phyloP scores from a whole-genome alignment of 768 basidiomycete species.

The Leccinum subgranulosum region DNA sequence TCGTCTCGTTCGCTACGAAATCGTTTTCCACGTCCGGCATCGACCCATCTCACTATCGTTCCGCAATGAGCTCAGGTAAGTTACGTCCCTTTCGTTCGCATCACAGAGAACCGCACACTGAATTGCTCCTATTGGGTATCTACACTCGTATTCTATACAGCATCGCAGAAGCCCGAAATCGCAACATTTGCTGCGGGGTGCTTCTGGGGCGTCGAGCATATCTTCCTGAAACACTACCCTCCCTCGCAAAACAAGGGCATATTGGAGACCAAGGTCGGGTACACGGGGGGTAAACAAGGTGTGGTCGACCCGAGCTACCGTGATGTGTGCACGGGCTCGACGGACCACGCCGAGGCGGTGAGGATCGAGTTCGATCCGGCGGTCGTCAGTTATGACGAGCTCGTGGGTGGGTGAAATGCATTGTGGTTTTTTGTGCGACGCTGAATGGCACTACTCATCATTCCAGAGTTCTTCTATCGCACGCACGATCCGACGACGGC shows the following conservation, averaged over 20 bases:
- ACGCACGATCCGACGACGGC: conserved; percentile 89
- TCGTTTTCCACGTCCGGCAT: conserved; percentile 21
- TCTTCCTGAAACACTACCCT: conserved; percentile 77
- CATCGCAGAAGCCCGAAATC: conserved; percentile 41
- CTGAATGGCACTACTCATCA: not conserved
- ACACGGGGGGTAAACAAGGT: conserved; percentile 65
- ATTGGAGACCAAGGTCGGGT: conserved; percentile 71
- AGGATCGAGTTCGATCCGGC: conserved; percentile 83
- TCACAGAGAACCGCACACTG: not conserved
- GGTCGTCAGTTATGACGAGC: conserved; percentile 75
- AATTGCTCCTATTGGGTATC: too few species aligned
- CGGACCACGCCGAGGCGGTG: conserved; percentile 87
- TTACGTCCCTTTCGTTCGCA: not conserved
- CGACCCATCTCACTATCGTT: conserved; percentile 38
- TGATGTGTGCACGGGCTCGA: conserved; percentile 75
- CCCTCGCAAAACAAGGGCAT: conserved; percentile 71
- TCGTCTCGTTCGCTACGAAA: conserved; percentile 23
- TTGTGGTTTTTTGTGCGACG: too few species aligned
- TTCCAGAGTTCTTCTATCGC: conserved; percentile 86
- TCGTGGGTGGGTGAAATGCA: conserved; percentile 85
- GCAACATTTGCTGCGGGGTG: conserved; percentile 59
- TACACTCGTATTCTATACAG: conserved; percentile 16
- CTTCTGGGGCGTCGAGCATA: conserved; percentile 87
- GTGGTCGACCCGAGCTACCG: conserved; percentile 62
- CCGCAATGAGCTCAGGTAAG: conserved; percentile 37